Evolutionary conservation across 208 protist genomes (phyloP).

Genomic region (Crithidia sp.): DNA sequence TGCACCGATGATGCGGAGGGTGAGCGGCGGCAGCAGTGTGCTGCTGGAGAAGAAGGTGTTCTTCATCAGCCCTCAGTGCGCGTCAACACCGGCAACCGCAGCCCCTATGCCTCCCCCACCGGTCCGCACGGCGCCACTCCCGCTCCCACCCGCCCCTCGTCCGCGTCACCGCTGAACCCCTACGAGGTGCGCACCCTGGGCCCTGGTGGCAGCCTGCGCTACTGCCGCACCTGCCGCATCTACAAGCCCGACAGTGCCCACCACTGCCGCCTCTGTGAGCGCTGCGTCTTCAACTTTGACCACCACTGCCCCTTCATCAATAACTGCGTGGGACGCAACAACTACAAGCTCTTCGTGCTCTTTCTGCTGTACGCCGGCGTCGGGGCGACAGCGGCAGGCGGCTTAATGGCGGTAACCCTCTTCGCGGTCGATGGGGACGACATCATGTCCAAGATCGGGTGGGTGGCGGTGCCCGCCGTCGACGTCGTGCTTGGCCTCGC

Average conservation of each 20-base stretch:
- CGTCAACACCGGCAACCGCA: not conserved
- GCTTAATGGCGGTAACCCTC: slow-evolving; percentile 41
- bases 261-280: slow-evolving; percentile 83
- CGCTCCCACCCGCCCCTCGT: not conserved
- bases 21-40: not conserved
- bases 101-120: slow-evolving; percentile 12
- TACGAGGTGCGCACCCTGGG: slow-evolving; percentile 46
- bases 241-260: slow-evolving; percentile 85
- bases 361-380: slow-evolving; percentile 72
- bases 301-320: slow-evolving; percentile 93
- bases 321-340: slow-evolving; percentile 91
- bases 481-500: slow-evolving; percentile 32
- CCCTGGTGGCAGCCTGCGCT: slow-evolving; percentile 47
- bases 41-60: too few species aligned
- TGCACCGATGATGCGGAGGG: too few species aligned
- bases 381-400: slow-evolving; percentile 23
- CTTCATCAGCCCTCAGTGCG: not conserved
- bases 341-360: slow-evolving; percentile 86
- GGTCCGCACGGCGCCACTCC: not conserved
- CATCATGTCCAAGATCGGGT: slow-evolving; percentile 26
- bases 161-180: slow-evolving; percentile 28
- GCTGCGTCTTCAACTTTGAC: slow-evolving; percentile 87
- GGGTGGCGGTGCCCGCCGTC: slow-evolving; percentile 34
- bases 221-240: slow-evolving; percentile 61
- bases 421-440: slow-evolving; percentile 43